Evolutionary conservation across 768 basidiomycete genomes (phyloP).

Genomic region (Pulveroboletus ravenelii): DNA sequence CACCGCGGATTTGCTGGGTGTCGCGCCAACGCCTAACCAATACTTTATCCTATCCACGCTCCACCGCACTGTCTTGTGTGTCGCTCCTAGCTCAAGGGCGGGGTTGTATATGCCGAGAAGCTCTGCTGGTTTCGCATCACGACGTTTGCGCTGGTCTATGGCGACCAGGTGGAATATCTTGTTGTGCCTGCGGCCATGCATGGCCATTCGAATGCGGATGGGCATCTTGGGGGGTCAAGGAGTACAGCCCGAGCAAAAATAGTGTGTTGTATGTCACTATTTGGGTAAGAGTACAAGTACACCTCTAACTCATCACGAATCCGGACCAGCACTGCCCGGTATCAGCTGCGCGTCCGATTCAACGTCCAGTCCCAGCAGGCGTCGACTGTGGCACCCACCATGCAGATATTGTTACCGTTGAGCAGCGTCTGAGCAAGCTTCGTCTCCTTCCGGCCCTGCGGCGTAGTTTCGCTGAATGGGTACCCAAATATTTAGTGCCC

Average conservation of each 20-base stretch:
- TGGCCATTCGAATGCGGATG: constrained; percentile 78
- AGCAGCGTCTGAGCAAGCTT: constrained; percentile 82
- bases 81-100: constrained; percentile 43
- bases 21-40: constrained; percentile 84
- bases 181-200: constrained; percentile 72
- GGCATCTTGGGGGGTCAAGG: constrained; percentile 48
- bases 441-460: constrained; percentile 75
- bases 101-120: constrained; percentile 83
- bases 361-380: neutral
- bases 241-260: neutral
- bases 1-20: constrained; percentile 73
- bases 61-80: constrained; percentile 80
- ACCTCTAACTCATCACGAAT: constrained; percentile 22
- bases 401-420: constrained; percentile 96
- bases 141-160: constrained; percentile 60
- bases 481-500: neutral
- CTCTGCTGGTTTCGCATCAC: constrained; percentile 86
- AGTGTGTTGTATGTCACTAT: constrained; percentile 19
- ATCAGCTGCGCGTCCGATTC: constrained; percentile 43
- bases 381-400: constrained; percentile 50
- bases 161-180: constrained; percentile 86
- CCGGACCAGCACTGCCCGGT: constrained; percentile 67
- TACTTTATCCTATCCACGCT: constrained; percentile 85
- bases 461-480: constrained; percentile 70
- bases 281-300: constrained; percentile 13